phyloP scores from a whole-genome alignment of 345 rosid species.

The Geranium brycei region DNA sequence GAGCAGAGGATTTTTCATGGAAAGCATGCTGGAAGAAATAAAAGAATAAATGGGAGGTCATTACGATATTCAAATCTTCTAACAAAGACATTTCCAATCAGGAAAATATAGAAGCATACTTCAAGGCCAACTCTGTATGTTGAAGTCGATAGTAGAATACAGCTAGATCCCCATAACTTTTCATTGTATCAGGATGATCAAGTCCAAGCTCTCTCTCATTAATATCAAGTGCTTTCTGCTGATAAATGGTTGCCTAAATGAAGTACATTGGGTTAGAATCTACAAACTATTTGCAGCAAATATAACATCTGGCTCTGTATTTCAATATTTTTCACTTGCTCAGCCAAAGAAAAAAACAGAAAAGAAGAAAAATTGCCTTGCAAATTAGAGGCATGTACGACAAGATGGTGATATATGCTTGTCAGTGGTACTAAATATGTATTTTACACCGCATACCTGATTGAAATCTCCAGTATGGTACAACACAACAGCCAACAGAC shows the following conservation, averaged over 20 bases:
- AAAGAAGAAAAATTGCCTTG: no score
- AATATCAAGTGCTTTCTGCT: slow-evolving; percentile 90
- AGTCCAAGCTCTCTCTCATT: slow-evolving; percentile 98
- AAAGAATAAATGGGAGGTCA: no score
- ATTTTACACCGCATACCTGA: slow-evolving; percentile 37
- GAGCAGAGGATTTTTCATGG: no score
- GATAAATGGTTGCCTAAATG: slow-evolving; percentile 85
- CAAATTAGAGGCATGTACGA: no score
- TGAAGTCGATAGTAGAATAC: slow-evolving; percentile 98
- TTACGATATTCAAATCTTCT: no score
- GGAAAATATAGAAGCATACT: slow-evolving; percentile 40
- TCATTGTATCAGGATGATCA: slow-evolving; percentile 98
- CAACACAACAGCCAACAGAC: slow-evolving; percentile 92
- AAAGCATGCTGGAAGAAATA: no score
- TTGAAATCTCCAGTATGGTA: slow-evolving; percentile 97
- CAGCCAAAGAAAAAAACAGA: no score
- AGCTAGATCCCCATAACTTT: slow-evolving; percentile 94
- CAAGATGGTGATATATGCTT: no score
- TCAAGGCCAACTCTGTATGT: slow-evolving; percentile 89
- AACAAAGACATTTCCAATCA: slow-evolving; percentile 4
- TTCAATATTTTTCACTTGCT: no score
- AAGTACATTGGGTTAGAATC: slow-evolving; percentile 7
- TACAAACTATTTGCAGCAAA: no score
- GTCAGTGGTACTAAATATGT: no score
- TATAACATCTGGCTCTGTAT: no score